A percentile compares a stretch with the other conserved stretches of the same genome.
These are phyloP conservation scores for Aspergillus udagawae DNA, from an alignment of 2,329 filamentous ascomycete genomes.

Conservation along the genomic window DNA sequence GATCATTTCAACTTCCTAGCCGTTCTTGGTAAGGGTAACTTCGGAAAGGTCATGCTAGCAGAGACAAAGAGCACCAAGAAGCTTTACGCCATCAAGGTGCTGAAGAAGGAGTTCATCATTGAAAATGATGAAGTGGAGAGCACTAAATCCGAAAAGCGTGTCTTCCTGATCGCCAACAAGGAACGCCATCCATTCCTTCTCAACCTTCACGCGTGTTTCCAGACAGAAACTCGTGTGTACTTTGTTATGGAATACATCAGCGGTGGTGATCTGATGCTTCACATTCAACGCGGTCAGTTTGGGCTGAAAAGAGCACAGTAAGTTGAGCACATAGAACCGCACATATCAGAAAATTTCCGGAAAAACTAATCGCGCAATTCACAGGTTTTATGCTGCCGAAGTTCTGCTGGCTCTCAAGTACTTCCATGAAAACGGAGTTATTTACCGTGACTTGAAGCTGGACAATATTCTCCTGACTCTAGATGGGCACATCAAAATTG, in stretches of 20 bases:
- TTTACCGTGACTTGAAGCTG: constrained; percentile 79
- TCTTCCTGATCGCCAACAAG: constrained; percentile 95
- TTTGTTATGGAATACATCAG: constrained; percentile 99
- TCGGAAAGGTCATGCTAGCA: constrained; percentile 98
- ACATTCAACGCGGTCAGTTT: constrained; percentile 96
- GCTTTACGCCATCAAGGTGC: constrained; percentile 95
- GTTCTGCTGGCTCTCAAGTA: constrained; percentile 97
- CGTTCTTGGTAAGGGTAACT: constrained; percentile 97
- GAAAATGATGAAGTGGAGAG: constrained; percentile 99
- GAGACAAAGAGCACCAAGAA: constrained; percentile 91
- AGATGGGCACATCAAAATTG: constrained; percentile 98
- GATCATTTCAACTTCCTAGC: constrained; percentile 99
- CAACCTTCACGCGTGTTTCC: constrained; percentile 95
- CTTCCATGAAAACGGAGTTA: constrained; percentile 98
- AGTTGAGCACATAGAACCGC: constrained; percentile 35
- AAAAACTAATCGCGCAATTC: not conserved
- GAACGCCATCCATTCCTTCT: constrained; percentile 94
- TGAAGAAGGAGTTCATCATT: constrained; percentile 99
- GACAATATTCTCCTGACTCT: constrained; percentile 90
- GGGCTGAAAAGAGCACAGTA: constrained; percentile 93
- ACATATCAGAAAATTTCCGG: not conserved
- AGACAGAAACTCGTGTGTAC: constrained; percentile 96
- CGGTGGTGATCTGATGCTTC: constrained; percentile 97
- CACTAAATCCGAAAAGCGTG: constrained; percentile 93
- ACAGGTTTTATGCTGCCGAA: constrained; percentile 91